Evolutionary conservation across 805 yeast species (phyloP).

Genomic region (Blastobotrys chiropterorum): DNA sequence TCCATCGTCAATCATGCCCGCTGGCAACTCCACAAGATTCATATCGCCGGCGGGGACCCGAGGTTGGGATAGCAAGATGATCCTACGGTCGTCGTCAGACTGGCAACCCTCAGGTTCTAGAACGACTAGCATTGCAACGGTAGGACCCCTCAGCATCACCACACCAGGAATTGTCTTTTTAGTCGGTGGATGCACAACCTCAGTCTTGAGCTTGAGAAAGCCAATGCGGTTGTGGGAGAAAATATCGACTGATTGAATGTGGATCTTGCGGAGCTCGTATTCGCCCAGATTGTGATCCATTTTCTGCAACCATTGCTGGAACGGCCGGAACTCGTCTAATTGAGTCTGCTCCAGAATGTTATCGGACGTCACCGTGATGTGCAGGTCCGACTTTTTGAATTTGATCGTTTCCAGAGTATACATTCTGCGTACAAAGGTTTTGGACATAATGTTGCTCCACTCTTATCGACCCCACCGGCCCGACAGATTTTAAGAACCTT

Average conservation of each 20-base stretch:
- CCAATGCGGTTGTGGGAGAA: constrained; percentile 20
- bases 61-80: constrained; percentile 23
- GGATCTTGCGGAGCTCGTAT: constrained; percentile 15
- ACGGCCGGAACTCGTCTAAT: constrained; percentile 12
- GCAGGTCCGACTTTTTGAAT: neutral
- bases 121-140: constrained; percentile 24
- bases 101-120: constrained; percentile 9
- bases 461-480: neutral
- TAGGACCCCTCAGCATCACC: constrained; percentile 24
- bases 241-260: constrained; percentile 21
- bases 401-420: neutral
- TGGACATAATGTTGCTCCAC: neutral
- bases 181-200: constrained; percentile 16
- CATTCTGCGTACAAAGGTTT: neutral
- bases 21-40: constrained; percentile 23
- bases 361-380: neutral
- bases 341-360: constrained; percentile 2
- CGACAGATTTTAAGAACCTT: no score
- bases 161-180: constrained; percentile 23
- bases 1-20: constrained; percentile 26
- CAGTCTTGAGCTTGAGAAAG: constrained; percentile 22
- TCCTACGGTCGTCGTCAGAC: constrained; percentile 13
- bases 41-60: constrained; percentile 22
- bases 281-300: neutral
- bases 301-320: constrained; percentile 8